Base-by-base conservation (phyloP, 805 yeast species). In the Saccharomycopsis vini region DNA sequence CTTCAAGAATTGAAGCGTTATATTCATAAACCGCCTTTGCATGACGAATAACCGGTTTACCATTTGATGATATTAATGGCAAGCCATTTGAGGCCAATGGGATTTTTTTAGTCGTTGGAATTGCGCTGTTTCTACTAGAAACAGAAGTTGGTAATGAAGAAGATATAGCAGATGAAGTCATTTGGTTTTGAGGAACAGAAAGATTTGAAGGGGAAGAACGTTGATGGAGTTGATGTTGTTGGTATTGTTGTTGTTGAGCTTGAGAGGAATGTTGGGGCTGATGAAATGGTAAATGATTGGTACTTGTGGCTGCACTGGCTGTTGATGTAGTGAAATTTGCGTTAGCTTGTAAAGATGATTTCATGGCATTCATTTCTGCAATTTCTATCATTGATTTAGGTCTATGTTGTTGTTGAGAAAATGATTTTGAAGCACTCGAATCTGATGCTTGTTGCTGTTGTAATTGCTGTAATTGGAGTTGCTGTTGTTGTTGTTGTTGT, bases 1-100 rank as follows among this genome's bases (percentile, higher is more conserved):
- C 86, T 42, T 74, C 79, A 13, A 78, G 76, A 21, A 78, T 73
- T 3, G 70, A 71, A 0, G 83, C 81, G 2, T 68, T 62, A 59
- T 78, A 79, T 41, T 71, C 79, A 51, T 72, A 79, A 42, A 68
- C 64, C 0, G 85, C 84, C 36, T 69, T 66, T 15, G 70, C 65
- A 49, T 77, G 75, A 37, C 67, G 61, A 3, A 77, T 48, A 1
- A 79, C 77, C 9, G 69, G 68, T 43, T 71, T 67, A 2, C 83
- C 83, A 41, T 74, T 77, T 3, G 69, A 61, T 1, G 81, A 66
- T 5, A 60, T 54, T 1, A 65, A 54, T 3, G 83, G 83, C 6
- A 74, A 56, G 13, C 65, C 67, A 36, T 45, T 50, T 3, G 53
- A 43, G 18, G 56, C 54, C 22, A 59, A 26, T 47, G 50, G 49